Percentiles rank a stretch among this genome's conserved stretches.
phyloP scores from a whole-genome alignment of 2,329 filamentous ascomycete species.

The Trichoderma brevicompactum region DNA sequence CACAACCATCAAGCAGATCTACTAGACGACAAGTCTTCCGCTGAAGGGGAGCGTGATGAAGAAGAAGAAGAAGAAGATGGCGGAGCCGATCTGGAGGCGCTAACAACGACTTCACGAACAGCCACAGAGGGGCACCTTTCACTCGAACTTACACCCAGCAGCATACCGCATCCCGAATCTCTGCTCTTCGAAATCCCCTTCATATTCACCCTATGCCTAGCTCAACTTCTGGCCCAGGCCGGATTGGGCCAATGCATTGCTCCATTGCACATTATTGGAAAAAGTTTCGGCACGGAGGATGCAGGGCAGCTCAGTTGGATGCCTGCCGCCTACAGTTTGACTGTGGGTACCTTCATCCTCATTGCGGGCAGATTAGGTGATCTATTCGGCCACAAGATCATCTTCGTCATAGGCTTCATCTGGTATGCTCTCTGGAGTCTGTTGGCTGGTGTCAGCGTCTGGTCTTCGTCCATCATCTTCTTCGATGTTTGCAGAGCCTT shows the following conservation, averaged over 20 bases:
- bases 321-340: conserved; percentile 58
- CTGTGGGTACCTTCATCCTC: conserved; percentile 57
- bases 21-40: neutral
- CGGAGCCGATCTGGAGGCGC: neutral
- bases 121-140: neutral
- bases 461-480: conserved; percentile 41
- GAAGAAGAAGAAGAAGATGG: neutral
- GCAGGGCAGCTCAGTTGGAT: conserved; percentile 54
- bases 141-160: conserved; percentile 20
- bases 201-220: conserved; percentile 32
- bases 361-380: conserved; percentile 58
- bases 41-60: neutral
- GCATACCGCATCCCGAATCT: conserved; percentile 9
- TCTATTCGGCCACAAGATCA: conserved; percentile 55
- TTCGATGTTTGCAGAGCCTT: conserved; percentile 55
- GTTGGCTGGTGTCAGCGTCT: conserved; percentile 45
- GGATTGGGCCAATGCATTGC: conserved; percentile 33
- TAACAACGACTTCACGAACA: neutral
- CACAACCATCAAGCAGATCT: neutral
- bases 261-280: conserved; percentile 49
- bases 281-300: conserved; percentile 46
- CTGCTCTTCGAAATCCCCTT: conserved; percentile 18
- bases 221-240: conserved; percentile 34
- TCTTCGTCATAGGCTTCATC: conserved; percentile 54
- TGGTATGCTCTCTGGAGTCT: conserved; percentile 57